Conservation (phyloP, 139 green algal genomes). For the Coccomyxa sp. region DNA sequence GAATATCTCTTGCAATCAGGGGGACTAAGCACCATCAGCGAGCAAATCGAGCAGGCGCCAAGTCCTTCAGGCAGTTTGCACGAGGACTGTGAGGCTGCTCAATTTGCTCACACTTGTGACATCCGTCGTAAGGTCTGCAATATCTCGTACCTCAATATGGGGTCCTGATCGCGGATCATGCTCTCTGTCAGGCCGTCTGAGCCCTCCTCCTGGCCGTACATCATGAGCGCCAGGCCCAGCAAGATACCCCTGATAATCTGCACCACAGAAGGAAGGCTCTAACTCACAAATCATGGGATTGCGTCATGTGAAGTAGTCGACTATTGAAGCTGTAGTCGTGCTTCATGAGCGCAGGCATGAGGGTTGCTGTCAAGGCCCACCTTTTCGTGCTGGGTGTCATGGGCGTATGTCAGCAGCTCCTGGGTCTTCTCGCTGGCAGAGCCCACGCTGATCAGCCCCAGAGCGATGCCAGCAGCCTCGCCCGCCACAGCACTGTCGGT, state of each 20-base stretch:
- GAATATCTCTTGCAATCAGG: too few relatives aligned
- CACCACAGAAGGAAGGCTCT: too few relatives aligned
- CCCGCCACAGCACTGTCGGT: constrained; percentile 77
- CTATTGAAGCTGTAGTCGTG: neutral
- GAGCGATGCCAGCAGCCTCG: constrained; percentile 78
- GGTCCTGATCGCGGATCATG: constrained; percentile 49
- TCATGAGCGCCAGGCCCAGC: constrained; percentile 85
- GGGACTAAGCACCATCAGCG: too few relatives aligned
- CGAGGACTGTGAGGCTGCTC: neutral
- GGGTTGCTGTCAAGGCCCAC: constrained; percentile 3
- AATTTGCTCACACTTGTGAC: neutral
- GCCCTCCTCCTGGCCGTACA: constrained; percentile 91
- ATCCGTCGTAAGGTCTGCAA: neutral
- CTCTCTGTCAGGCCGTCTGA: constrained; percentile 91
- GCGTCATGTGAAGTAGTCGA: neutral
- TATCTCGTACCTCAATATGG: constrained; percentile 30
- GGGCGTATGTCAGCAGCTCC: constrained; percentile 94
- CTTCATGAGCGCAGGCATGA: neutral
- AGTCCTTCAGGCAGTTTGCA: too few relatives aligned
- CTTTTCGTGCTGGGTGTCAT: constrained; percentile 89
- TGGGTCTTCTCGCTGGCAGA: constrained; percentile 61
- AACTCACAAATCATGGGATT: too few relatives aligned
- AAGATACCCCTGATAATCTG: constrained; percentile 67
- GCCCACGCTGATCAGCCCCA: constrained; percentile 90
- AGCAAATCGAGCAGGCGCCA: too few relatives aligned